Conservation (phyloP, 257 asterid genomes). For the Handroanthus guayacan region DNA sequence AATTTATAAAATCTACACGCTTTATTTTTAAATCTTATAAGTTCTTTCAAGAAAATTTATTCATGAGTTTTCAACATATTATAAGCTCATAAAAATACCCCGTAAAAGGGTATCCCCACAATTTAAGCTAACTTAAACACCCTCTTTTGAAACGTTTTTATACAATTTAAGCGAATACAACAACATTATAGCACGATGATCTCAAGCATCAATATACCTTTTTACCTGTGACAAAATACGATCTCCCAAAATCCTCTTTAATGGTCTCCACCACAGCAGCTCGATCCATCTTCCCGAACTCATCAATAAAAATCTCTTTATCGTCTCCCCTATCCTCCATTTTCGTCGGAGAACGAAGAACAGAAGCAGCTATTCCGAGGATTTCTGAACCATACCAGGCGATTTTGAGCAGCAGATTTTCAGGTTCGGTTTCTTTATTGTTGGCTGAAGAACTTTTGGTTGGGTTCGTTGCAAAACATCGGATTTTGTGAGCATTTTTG, state of each 20-base stretch:
- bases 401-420: slow-evolving; percentile 67
- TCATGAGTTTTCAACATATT: too few relatives aligned
- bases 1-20: too few relatives aligned
- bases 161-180: too few relatives aligned
- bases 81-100: too few relatives aligned
- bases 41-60: too few relatives aligned
- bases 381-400: slow-evolving; percentile 95
- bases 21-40: too few relatives aligned
- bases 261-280: slow-evolving; percentile 58
- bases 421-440: slow-evolving; percentile 50
- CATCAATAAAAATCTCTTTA: slow-evolving; percentile 56
- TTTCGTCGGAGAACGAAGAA: slow-evolving; percentile 63
- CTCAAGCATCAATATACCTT: not conserved
- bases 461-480: slow-evolving; percentile 51
- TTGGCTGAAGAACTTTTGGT: slow-evolving; percentile 39
- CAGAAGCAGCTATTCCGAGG: slow-evolving; percentile 88
- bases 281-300: slow-evolving; percentile 66
- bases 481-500: slow-evolving; percentile 33
- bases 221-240: slow-evolving; percentile 91
- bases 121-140: too few relatives aligned
- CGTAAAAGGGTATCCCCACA: too few relatives aligned
- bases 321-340: slow-evolving; percentile 39
- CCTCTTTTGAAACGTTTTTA: too few relatives aligned
- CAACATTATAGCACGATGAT: too few relatives aligned
- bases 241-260: slow-evolving; percentile 75